Evolutionary conservation across 2,329 filamentous ascomycete genomes (phyloP).

Genomic region (Hypoxylon sp.): DNA sequence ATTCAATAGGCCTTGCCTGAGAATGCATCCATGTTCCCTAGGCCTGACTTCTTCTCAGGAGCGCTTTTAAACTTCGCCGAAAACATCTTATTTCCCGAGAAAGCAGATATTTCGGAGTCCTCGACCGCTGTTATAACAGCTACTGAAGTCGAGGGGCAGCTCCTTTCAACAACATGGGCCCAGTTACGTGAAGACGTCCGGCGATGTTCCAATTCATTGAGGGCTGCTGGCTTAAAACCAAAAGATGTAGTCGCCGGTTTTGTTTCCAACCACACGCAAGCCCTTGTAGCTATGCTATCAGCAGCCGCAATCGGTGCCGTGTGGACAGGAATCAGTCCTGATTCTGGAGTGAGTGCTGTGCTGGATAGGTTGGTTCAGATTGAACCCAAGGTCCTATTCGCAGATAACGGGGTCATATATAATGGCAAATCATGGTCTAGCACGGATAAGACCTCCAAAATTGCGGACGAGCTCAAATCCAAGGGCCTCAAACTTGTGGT

Average conservation of each 20-base stretch:
- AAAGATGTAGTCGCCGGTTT: conserved; percentile 77
- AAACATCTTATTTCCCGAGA: conserved; percentile 87
- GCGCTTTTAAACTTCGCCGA: conserved; percentile 92
- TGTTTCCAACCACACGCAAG: conserved; percentile 90
- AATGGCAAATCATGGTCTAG: conserved; percentile 93
- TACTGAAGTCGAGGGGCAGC: conserved; percentile 79
- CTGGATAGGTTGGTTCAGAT: conserved; percentile 91
- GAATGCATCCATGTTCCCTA: conserved; percentile 82
- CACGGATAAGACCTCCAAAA: conserved; percentile 82
- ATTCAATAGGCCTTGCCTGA: conserved; percentile 74
- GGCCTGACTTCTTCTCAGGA: conserved; percentile 86
- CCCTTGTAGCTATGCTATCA: conserved; percentile 89
- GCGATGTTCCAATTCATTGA: conserved; percentile 78
- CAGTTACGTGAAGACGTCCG: conserved; percentile 84
- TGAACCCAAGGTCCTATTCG: conserved; percentile 84
- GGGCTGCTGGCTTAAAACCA: conserved; percentile 72
- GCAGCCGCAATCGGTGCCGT: conserved; percentile 86
- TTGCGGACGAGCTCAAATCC: conserved; percentile 74
- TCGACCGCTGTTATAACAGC: conserved; percentile 82
- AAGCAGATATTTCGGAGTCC: conserved; percentile 68
- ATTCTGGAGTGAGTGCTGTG: conserved; percentile 92
- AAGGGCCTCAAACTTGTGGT: conserved; percentile 78
- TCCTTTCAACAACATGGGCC: conserved; percentile 76
- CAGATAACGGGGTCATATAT: conserved; percentile 90
- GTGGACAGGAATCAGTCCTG: conserved; percentile 94